Percentiles rank a stretch among this genome's conserved stretches.
Conservation (phyloP, 2,329 filamentous ascomycete genomes). For the Fusarium compactum region DNA sequence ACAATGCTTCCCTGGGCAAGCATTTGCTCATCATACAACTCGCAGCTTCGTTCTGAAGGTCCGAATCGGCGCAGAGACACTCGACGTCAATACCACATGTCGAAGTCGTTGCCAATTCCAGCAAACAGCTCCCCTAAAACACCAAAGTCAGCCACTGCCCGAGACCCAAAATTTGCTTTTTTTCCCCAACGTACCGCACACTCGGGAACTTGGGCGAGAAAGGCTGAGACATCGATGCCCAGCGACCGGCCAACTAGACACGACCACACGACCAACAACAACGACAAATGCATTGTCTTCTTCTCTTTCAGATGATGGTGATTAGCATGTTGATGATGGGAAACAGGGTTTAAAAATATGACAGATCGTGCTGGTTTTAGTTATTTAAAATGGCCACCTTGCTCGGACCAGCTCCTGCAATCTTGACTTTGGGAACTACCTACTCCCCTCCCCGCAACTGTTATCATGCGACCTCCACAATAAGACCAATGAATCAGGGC, state of each 20-base stretch:
- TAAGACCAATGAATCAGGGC: neutral
- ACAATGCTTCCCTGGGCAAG: neutral
- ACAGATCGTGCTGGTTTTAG: neutral
- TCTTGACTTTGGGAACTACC: neutral
- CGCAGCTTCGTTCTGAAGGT: conserved; percentile 3
- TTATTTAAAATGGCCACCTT: neutral
- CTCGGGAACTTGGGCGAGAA: conserved; percentile 8
- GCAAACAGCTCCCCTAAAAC: neutral
- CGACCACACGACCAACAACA: conserved; percentile 13
- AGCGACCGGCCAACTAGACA: conserved; percentile 4
- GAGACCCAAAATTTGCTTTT: rapidly evolving
- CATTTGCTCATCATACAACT: conserved; percentile 6
- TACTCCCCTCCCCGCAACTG: neutral
- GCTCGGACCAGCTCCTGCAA: neutral
- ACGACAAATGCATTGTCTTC: conserved; percentile 11
- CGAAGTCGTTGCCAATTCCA: conserved; percentile 8
- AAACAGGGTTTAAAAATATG: neutral
- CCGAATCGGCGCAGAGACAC: conserved; percentile 12
- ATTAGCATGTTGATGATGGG: neutral
- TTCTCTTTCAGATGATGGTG: neutral
- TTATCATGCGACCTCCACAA: neutral
- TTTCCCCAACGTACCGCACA: neutral
- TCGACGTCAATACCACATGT: conserved; percentile 9
- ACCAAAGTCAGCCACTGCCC: neutral
- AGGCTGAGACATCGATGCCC: neutral